These are phyloP conservation scores for Wickerhamomyces silvicola DNA, from an alignment of 805 yeast species.

Conservation along the genomic window DNA sequence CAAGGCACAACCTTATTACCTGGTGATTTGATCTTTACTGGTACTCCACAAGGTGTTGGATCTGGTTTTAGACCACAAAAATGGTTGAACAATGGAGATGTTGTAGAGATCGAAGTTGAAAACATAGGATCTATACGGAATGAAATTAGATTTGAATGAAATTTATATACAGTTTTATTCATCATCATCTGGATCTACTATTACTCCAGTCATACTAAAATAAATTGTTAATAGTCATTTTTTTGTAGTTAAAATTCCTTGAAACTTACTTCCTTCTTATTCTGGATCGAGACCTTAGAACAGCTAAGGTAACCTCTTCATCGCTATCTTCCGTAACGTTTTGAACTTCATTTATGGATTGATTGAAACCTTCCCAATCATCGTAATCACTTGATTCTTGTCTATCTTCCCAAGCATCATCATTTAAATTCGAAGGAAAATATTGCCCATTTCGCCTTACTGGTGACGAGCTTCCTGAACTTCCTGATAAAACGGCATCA, in stretches of 20 bases:
- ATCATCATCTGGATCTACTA: background rate
- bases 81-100: slow-evolving; percentile 40
- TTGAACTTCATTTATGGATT: background rate
- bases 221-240: background rate
- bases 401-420: background rate
- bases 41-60: slow-evolving; percentile 53
- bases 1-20: slow-evolving; percentile 47
- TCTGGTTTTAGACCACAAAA: slow-evolving; percentile 35
- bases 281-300: too few relatives aligned
- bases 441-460: slow-evolving; percentile 6
- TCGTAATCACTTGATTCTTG: slow-evolving; percentile 1
- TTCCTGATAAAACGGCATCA: slow-evolving; percentile 2
- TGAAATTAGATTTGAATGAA: slow-evolving; percentile 26
- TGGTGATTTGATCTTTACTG: slow-evolving; percentile 50
- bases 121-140: slow-evolving; percentile 38
- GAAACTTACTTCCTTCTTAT: too few relatives aligned
- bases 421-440: background rate
- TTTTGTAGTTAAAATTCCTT: too few relatives aligned
- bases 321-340: background rate
- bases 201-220: background rate
- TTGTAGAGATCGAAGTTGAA: slow-evolving; percentile 34
- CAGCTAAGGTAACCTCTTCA: background rate
- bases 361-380: slow-evolving; percentile 8
- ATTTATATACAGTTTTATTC: background rate
- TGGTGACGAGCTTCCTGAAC: slow-evolving; percentile 13